Evolutionary conservation across 768 basidiomycete genomes (phyloP), one percentile per base, ranked within the genome.

Genomic region (Rhodotorula diobovata): DNA sequence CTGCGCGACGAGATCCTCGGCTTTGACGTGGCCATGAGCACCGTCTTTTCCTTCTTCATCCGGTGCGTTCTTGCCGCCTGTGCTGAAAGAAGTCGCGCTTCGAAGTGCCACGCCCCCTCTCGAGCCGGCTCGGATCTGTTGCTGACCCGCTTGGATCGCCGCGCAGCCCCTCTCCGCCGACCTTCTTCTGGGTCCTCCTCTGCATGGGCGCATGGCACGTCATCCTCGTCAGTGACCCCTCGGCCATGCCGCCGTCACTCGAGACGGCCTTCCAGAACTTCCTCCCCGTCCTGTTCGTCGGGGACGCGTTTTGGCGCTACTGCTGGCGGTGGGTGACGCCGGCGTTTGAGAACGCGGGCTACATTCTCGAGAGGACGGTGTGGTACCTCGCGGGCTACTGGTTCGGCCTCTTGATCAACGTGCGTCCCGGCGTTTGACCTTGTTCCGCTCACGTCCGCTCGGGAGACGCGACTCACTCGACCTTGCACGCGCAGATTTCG

Each of bases 311-410:
- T 76, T 93, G 90, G 89, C 84, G 88, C 34, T 79, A 87, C 37
- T 88, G 88, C 1, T 86, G 88, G 80, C 85, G 90, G 18, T 90
- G 88, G 79, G 87, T 87, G 9, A 79, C 91, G 16, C 90, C 91
- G 14, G 82, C 84, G 4, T 92, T 91, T 79, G 76, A 82, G 39
- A 58, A 54, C 28, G 61, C 63, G 21, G 84, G 84, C 51, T 85
- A 85, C 43, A 89, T 90, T 5, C 80, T 93, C 41, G 92, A 93
- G 79, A 83, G 86, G 10, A 84, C 86, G 59, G 78, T 92, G 35
- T 87, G 86, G 82, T 93, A 90, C 78, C 83, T 92, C 32, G 85
- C 83, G 15, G 87, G 89, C 20, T 93, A 85, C 79, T 93, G 91
- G 91, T 84, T 85, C 20, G 90, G 90, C 1, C 81, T 91, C 30